A percentile compares a stretch with the other conserved stretches of the same genome.
Conservation (phyloP, 2,329 filamentous ascomycete species). For the Monosporascus sp. region DNA sequence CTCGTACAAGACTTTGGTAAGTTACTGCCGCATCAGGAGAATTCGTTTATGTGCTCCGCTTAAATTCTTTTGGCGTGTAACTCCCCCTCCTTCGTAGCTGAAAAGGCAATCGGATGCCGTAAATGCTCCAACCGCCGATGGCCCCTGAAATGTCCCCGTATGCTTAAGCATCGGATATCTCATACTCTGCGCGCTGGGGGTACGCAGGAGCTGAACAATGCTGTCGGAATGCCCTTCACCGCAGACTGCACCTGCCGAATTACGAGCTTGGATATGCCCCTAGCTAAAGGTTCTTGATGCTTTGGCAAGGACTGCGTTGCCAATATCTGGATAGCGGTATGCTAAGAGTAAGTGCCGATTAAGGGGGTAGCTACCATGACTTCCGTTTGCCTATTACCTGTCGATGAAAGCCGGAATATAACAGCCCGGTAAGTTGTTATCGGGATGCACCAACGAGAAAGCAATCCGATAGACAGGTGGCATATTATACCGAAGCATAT, state of each 20-base stretch:
- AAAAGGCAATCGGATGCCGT: conserved; percentile 45
- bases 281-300: conserved; percentile 60
- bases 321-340: conserved; percentile 49
- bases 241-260: conserved; percentile 55
- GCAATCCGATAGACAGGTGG: conserved; percentile 37
- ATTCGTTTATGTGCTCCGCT: neutral
- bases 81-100: conserved; percentile 51
- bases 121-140: conserved; percentile 36
- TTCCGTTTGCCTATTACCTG: conserved; percentile 31
- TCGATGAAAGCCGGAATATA: conserved; percentile 53
- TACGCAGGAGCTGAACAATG: conserved; percentile 50
- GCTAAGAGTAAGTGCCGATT: neutral
- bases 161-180: conserved; percentile 43
- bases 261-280: conserved; percentile 64
- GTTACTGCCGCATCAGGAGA: too few relatives aligned
- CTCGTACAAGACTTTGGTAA: too few relatives aligned
- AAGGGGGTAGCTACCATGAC: conserved; percentile 48
- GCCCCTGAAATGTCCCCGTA: conserved; percentile 46
- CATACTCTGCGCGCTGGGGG: conserved; percentile 21
- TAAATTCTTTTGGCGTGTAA: conserved; percentile 13
- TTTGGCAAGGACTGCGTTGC: conserved; percentile 60
- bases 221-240: conserved; percentile 57
- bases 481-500: conserved; percentile 41
- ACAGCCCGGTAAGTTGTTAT: conserved; percentile 59
- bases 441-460: conserved; percentile 52